Evolutionary conservation across 306 rosid genomes (phyloP).

Genomic region (Astragalus glycyphyllos): DNA sequence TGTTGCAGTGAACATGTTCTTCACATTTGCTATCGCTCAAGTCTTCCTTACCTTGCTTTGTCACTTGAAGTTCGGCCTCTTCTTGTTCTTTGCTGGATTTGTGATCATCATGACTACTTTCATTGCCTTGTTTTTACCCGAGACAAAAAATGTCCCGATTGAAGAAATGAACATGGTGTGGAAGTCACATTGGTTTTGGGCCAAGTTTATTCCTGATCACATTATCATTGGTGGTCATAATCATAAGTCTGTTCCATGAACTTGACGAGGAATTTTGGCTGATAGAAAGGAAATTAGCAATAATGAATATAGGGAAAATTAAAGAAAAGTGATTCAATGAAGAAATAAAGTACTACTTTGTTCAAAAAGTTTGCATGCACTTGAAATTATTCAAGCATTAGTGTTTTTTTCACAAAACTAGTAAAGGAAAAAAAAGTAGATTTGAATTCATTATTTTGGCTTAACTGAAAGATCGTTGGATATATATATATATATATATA

Average conservation of each 20-base stretch:
- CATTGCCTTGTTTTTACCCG: conserved; percentile 50
- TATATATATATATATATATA: no score
- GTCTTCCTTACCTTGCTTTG: conserved; percentile 60
- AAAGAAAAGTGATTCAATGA: no score
- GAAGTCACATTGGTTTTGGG: conserved; percentile 70
- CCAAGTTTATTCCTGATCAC: neutral
- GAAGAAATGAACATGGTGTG: conserved; percentile 61
- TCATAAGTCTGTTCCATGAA: neutral
- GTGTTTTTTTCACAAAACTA: no score
- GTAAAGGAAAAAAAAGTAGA: no score
- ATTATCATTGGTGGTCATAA: neutral
- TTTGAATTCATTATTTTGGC: no score
- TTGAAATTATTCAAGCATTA: no score
- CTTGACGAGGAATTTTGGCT: neutral
- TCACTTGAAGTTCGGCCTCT: conserved; percentile 63
- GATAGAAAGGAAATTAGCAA: neutral
- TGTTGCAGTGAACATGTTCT: conserved; percentile 63
- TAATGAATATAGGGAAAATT: neutral
- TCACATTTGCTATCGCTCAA: conserved; percentile 58
- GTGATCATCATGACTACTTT: conserved; percentile 56
- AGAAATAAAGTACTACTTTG: no score
- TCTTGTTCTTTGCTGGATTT: conserved; percentile 58
- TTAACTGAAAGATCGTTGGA: no score
- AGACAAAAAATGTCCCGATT: conserved; percentile 60
- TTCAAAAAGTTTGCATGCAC: no score